These are phyloP conservation scores for Pseudognaphalium luteoalbum DNA, from an alignment of 129 eudicot genomes.

Conservation along the genomic window DNA sequence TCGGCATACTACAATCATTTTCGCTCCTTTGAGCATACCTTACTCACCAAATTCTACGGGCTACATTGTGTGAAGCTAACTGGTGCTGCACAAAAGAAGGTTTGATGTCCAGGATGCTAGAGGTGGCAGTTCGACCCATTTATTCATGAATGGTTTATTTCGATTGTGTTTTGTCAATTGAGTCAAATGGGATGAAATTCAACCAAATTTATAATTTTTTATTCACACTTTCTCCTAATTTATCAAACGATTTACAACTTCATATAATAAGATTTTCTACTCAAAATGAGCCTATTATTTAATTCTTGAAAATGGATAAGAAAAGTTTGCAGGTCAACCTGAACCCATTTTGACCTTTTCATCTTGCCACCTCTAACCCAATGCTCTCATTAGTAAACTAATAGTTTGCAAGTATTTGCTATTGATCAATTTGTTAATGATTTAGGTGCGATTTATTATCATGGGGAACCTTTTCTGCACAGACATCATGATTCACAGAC, in stretches of 20 bases:
- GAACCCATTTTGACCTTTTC: background rate
- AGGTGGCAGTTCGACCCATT: background rate
- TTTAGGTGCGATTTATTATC: constrained; percentile 89
- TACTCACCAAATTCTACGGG: constrained; percentile 81
- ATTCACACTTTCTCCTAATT: no score
- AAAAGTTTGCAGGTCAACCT: background rate
- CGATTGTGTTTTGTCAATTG: constrained; percentile 6
- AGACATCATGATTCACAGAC: constrained; percentile 61
- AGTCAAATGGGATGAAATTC: background rate
- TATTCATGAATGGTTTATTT: background rate
- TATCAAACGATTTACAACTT: no score
- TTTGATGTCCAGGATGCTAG: constrained; percentile 30
- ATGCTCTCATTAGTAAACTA: background rate
- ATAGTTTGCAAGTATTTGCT: background rate
- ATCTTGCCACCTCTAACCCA: constrained; percentile 16
- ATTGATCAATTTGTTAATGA: constrained; percentile 19
- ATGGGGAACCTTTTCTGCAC: constrained; percentile 96
- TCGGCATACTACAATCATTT: constrained; percentile 82
- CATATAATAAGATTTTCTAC: background rate
- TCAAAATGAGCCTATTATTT: background rate
- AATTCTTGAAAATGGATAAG: background rate
- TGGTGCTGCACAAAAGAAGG: constrained; percentile 91
- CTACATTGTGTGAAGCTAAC: constrained; percentile 87
- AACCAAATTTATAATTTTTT: no score
- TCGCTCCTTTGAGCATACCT: constrained; percentile 74